phyloP scores from a whole-genome alignment of 2,329 filamentous ascomycete species.

The Fusarium neocosmosporiellum region DNA sequence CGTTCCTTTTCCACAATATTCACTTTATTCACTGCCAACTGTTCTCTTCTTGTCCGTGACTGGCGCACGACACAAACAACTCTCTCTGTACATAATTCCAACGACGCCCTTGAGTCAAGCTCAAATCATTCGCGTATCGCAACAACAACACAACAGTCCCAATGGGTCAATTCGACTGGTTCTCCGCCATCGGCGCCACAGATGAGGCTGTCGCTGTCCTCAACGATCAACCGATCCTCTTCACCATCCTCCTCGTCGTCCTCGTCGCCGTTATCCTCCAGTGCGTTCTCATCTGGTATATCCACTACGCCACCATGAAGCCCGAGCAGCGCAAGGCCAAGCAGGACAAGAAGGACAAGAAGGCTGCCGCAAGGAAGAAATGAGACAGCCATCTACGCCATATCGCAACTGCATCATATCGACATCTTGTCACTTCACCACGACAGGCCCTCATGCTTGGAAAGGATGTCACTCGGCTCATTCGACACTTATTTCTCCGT shows the following conservation, averaged over 20 bases:
- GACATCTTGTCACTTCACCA: not conserved
- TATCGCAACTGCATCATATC: not conserved
- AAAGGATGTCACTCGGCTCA: not conserved
- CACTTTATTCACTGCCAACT: conserved; percentile 7
- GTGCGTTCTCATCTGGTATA: conserved; percentile 64
- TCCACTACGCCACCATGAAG: conserved; percentile 70
- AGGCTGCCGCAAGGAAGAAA: conserved; percentile 46
- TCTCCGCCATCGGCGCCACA: conserved; percentile 67
- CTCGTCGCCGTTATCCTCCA: conserved; percentile 61
- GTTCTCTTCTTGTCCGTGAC: conserved; percentile 38
- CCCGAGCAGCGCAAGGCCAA: conserved; percentile 69
- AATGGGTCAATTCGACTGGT: conserved; percentile 68
- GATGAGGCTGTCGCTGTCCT: conserved; percentile 67
- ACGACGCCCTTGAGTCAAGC: not conserved
- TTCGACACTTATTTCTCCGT: not conserved
- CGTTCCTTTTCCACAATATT: not conserved
- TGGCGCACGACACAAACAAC: conserved; percentile 35
- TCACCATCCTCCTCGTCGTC: conserved; percentile 67
- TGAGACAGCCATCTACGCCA: not conserved
- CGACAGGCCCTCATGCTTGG: not conserved
- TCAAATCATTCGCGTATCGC: not conserved
- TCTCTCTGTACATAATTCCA: conserved; percentile 15
- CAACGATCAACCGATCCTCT: conserved; percentile 70
- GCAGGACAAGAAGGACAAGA: conserved; percentile 55
- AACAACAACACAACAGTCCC: not conserved